phyloP scores from a whole-genome alignment of 371 early-diverging fungal species.

The Choanephora cucurbitarum region DNA sequence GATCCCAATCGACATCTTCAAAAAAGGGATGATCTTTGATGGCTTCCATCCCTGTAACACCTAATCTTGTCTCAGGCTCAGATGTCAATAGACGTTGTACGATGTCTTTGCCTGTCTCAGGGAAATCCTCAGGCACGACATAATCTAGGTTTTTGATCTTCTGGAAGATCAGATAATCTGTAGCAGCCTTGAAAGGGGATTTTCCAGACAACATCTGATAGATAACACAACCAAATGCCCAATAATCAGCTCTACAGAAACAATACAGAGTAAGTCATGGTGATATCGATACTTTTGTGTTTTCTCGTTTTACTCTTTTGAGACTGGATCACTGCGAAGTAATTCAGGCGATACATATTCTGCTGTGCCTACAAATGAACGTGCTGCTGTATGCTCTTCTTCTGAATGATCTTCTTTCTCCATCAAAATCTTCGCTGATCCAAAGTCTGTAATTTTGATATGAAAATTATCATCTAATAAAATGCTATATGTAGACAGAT shows the following conservation, averaged over 20 bases:
- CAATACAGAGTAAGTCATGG: too few species aligned
- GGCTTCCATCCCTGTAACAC: constrained; percentile 61
- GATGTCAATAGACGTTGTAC: constrained; percentile 72
- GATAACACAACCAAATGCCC: constrained; percentile 98
- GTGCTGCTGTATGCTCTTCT: constrained; percentile 38
- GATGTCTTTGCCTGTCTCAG: constrained; percentile 67
- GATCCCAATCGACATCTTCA: constrained; percentile 81
- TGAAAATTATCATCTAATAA: constrained; percentile 82
- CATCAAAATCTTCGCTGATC: constrained; percentile 87
- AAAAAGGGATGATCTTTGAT: constrained; percentile 92
- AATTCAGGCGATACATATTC: constrained; percentile 98
- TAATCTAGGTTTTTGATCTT: constrained; percentile 89
- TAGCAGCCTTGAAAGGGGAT: constrained; percentile 95
- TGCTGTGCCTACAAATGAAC: constrained; percentile 97
- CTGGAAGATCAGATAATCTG: constrained; percentile 96
- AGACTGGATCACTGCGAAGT: constrained; percentile 81
- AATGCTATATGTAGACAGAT: constrained; percentile 54
- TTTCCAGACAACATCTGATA: constrained; percentile 93
- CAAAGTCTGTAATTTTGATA: constrained; percentile 96
- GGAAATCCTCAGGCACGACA: constrained; percentile 75
- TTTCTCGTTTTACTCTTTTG: constrained; percentile 50
- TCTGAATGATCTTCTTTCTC: constrained; percentile 14
- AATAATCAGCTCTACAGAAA: constrained; percentile 81
- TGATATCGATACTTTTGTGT: too few species aligned
- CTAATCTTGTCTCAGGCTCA: constrained; percentile 78